A percentile compares a stretch with the other conserved stretches of the same genome.
Evolutionary conservation across 306 rosid genomes (phyloP).

Genomic region (Oxytropis ochrocephala): DNA sequence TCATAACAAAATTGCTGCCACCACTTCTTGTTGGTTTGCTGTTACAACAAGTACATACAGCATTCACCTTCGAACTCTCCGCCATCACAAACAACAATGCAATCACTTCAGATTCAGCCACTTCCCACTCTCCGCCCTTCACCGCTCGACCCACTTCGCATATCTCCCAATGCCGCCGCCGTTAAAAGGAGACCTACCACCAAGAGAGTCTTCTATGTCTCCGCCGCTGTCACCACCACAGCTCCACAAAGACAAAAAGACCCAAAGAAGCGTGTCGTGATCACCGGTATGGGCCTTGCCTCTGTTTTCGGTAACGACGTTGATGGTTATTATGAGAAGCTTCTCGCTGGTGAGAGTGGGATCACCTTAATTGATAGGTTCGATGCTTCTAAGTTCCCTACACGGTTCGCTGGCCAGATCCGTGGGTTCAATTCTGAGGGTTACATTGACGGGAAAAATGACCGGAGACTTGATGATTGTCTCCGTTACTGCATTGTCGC

Average conservation of each 20-base stretch:
- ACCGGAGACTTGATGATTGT: slow-evolving; percentile 81
- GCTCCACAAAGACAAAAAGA: slow-evolving; percentile 80
- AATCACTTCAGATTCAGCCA: slow-evolving; percentile 33
- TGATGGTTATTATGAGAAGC: slow-evolving; percentile 70
- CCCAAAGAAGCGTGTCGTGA: slow-evolving; percentile 91
- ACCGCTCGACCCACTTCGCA: slow-evolving; percentile 48
- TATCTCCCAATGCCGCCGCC: slow-evolving; percentile 18
- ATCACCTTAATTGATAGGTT: slow-evolving; percentile 66
- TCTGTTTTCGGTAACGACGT: slow-evolving; percentile 87
- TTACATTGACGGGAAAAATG: slow-evolving; percentile 90
- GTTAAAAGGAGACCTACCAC: background rate
- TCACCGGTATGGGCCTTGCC: slow-evolving; percentile 85
- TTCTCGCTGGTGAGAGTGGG: slow-evolving; percentile 87
- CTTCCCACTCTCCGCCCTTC: slow-evolving; percentile 44
- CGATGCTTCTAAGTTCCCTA: slow-evolving; percentile 91
- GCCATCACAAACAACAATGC: slow-evolving; percentile 35
- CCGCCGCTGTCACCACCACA: slow-evolving; percentile 46
- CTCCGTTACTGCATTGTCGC: slow-evolving; percentile 92
- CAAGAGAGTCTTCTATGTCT: slow-evolving; percentile 22
- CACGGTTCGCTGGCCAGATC: slow-evolving; percentile 94
- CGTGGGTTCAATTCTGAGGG: slow-evolving; percentile 74
- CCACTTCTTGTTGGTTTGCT: background rate
- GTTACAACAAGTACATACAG: background rate
- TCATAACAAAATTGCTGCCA: background rate
- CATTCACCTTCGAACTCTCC: background rate